phyloP scores from a whole-genome alignment of 805 yeast genomes.

The Candida oleophila region DNA sequence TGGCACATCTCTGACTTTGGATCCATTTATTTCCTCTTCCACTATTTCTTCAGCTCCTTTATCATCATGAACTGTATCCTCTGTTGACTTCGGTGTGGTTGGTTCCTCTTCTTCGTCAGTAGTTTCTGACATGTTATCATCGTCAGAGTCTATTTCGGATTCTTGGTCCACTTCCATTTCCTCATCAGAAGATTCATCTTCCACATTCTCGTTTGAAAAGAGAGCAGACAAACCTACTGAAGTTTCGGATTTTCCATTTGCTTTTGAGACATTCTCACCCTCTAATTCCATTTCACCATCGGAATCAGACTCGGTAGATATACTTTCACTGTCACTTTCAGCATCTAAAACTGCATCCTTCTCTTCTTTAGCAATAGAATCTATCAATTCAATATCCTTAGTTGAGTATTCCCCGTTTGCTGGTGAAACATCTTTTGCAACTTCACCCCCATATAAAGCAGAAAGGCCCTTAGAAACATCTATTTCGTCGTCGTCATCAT shows the following conservation, averaged over 20 bases:
- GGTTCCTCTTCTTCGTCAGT: conserved; percentile 32
- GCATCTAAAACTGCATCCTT: conserved; percentile 18
- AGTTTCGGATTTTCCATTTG: conserved; percentile 9
- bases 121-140: conserved; percentile 15
- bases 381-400: conserved; percentile 31
- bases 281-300: conserved; percentile 8
- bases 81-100: conserved; percentile 26
- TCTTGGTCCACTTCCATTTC: conserved; percentile 16
- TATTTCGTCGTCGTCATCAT: conserved; percentile 10
- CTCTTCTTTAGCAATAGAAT: conserved; percentile 11
- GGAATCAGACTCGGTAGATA: conserved; percentile 5
- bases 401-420: conserved; percentile 27
- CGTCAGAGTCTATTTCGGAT: conserved; percentile 15
- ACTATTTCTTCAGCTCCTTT: conserved; percentile 11
- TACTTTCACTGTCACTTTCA: conserved; percentile 6
- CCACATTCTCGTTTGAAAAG: conserved; percentile 9
- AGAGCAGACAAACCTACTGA: conserved; percentile 16
- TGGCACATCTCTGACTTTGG: conserved; percentile 63
- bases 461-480: conserved; percentile 21
- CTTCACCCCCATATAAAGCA: conserved; percentile 28
- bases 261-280: background rate
- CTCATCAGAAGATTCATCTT: conserved; percentile 13
- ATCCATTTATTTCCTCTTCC: conserved; percentile 39
- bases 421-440: conserved; percentile 13
- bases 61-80: conserved; percentile 3